A percentile compares a stretch with the other conserved stretches of the same genome.
Evolutionary conservation across 2,329 filamentous ascomycete genomes (phyloP).

Genomic region (Colletotrichum sojae): DNA sequence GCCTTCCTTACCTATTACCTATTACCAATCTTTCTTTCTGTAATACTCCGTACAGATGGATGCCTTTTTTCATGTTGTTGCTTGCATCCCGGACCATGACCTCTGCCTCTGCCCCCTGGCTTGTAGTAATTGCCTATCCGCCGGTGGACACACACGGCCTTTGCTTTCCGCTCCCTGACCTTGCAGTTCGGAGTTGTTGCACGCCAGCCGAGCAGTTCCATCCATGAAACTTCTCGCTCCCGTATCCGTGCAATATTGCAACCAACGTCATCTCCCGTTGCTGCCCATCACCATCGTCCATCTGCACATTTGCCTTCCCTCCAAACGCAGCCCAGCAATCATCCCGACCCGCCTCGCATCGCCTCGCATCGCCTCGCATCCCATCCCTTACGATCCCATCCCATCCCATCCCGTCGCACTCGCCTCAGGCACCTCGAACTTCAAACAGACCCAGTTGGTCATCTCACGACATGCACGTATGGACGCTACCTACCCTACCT

Average conservation of each 20-base stretch:
- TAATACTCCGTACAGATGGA: too few relatives aligned
- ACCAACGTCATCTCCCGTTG: slow-evolving; percentile 31
- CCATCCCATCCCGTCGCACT: background rate
- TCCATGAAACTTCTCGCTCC: slow-evolving; percentile 30
- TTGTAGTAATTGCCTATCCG: background rate
- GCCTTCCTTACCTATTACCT: background rate
- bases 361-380: background rate
- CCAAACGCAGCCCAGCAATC: slow-evolving; percentile 6
- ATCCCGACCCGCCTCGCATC: slow-evolving; percentile 7
- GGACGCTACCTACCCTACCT: background rate
- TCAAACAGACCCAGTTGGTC: slow-evolving; percentile 24
- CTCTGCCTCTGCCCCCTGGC: background rate
- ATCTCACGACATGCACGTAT: slow-evolving; percentile 2
- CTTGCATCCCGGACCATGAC: too few relatives aligned
- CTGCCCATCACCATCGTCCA: slow-evolving; percentile 22
- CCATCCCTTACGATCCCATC: too few relatives aligned
- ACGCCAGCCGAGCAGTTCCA: slow-evolving; percentile 14
- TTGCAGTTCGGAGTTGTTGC: slow-evolving; percentile 11
- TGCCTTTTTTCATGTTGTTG: too few relatives aligned
- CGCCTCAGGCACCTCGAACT: slow-evolving; percentile 7
- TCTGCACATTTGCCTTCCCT: background rate
- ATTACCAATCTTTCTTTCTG: too few relatives aligned
- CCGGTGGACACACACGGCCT: background rate
- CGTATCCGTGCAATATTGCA: slow-evolving; percentile 25
- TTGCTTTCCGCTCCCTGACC: slow-evolving; percentile 13